Conservation (phyloP, 768 basidiomycete species). For the Tylopilus balloui region DNA sequence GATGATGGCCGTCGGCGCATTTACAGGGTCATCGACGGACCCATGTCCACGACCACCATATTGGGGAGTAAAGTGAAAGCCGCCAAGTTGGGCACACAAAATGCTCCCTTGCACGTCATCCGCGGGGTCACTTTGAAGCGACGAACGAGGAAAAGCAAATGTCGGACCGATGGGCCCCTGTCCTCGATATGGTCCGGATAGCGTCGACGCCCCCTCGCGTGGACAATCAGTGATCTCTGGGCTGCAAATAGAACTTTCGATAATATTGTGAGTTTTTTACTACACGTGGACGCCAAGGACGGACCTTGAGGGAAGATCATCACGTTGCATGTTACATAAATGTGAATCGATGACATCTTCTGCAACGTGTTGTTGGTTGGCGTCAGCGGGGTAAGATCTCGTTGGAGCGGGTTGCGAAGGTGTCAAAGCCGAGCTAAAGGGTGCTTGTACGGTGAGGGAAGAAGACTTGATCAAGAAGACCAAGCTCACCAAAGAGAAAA, state of each 20-base stretch:
- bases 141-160: conserved; percentile 9
- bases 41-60: conserved; percentile 10
- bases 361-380: conserved; percentile 24
- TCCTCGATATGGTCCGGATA: conserved; percentile 20
- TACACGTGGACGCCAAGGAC: conserved; percentile 28
- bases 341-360: conserved; percentile 28
- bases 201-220: conserved; percentile 18
- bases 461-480: not conserved
- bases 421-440: conserved; percentile 25
- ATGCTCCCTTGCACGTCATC: conserved; percentile 25
- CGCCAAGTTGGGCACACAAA: conserved; percentile 22
- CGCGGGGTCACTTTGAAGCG: conserved; percentile 10
- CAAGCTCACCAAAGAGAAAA: conserved; percentile 25
- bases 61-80: conserved; percentile 24
- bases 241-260: conserved; percentile 21
- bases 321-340: conserved; percentile 27
- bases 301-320: conserved; percentile 34
- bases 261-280: conserved; percentile 3
- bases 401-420: conserved; percentile 20
- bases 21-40: conserved; percentile 19
- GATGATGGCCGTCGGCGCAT: conserved; percentile 25
- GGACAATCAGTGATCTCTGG: conserved; percentile 16
- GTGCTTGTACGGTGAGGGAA: conserved; percentile 1
- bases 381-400: conserved; percentile 28
- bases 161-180: conserved; percentile 13